Evolutionary conservation across 1,139 yeast genomes (phyloP).

Genomic region (Nakaseomyces delphensis): DNA sequence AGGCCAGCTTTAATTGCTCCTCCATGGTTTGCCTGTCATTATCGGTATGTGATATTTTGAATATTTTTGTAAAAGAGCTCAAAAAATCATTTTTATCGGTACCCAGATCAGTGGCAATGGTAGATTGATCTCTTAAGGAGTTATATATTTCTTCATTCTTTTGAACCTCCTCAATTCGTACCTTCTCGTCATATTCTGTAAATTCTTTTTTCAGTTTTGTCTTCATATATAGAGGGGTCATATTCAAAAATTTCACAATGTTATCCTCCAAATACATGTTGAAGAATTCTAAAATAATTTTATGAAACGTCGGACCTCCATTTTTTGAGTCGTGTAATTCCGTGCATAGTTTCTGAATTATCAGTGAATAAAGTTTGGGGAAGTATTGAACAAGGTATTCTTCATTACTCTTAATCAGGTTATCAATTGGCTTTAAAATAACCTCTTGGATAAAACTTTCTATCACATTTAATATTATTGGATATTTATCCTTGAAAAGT

Average conservation of each 20-base stretch:
- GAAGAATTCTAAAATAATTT: conserved; percentile 27
- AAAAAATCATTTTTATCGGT: conserved; percentile 35
- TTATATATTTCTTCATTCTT: conserved; percentile 23
- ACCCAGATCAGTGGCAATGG: conserved; percentile 16
- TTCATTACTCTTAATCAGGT: conserved; percentile 9
- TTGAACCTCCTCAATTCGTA: conserved; percentile 25
- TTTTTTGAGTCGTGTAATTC: conserved; percentile 27
- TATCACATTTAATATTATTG: conserved; percentile 31
- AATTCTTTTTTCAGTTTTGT: conserved; percentile 29
- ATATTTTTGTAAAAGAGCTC: conserved; percentile 55
- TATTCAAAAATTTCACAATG: conserved; percentile 35
- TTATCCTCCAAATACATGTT: conserved; percentile 34
- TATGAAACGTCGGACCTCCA: conserved; percentile 29
- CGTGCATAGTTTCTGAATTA: conserved; percentile 24
- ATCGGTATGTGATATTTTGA: conserved; percentile 39
- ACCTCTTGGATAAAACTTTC: conserved; percentile 46
- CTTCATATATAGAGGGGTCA: conserved; percentile 34
- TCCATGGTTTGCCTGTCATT: conserved; percentile 30
- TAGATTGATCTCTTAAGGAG: conserved; percentile 16
- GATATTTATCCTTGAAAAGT: conserved; percentile 32
- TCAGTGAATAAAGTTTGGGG: conserved; percentile 27
- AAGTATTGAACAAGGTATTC: conserved; percentile 15
- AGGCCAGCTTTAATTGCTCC: conserved; percentile 43
- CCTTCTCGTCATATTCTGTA: conserved; percentile 31
- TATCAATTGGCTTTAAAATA: conserved; percentile 32